Base-by-base conservation (phyloP, 2,329 filamentous ascomycete genomes). In the Alternaria consortialis region DNA sequence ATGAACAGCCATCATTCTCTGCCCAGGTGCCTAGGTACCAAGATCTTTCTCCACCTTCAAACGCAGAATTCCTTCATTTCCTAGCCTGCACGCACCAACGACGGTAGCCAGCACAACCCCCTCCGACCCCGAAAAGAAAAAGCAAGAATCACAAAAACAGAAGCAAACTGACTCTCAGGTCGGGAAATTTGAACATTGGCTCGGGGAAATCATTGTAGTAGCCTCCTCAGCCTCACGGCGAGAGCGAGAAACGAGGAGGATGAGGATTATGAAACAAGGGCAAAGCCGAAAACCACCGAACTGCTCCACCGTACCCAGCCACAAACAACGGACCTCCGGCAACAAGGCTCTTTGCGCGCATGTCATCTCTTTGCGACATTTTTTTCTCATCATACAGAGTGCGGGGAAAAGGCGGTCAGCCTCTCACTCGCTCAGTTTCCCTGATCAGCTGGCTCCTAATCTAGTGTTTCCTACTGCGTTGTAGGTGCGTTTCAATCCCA, bases 181-280 rank as follows among this genome's bases (percentile, higher is more conserved):
- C 46, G 46, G 46, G 46, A 36, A 50, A 50, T 50, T 50, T 50
- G 46, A 25, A 34, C 13, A 50, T 13, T 25, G 9, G 20, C 32
- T 50, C 32, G 46, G 46, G 32, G 46, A 50, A 20, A 50, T 50
- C 32, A 50, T 4, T 6, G 20, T 36, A 36, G n/a, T n/a, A n/a
- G n/a, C n/a, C n/a, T 29, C 20, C 39, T 50, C 32, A 50, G 46
- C 46, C 46, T 50, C 46, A 50, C 46, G 31, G 46, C 46, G 31
- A 27, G 29, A 37, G 31, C 32, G 46, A 36, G 46, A 50, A 36
- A 27, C 31, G 32, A 50, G 13, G 15, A 50, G 46, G 20, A 36
- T 13, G 46, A 25, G 46, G 31, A 7, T 50, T 9, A 32, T 50
- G 46, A 50, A 50, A 50, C 46, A 50, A 50, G 46, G 27, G 31